Evolutionary conservation across 2,329 filamentous ascomycete species (phyloP), one percentile per base, ranked within the genome.

Genomic region (Capronia americana): DNA sequence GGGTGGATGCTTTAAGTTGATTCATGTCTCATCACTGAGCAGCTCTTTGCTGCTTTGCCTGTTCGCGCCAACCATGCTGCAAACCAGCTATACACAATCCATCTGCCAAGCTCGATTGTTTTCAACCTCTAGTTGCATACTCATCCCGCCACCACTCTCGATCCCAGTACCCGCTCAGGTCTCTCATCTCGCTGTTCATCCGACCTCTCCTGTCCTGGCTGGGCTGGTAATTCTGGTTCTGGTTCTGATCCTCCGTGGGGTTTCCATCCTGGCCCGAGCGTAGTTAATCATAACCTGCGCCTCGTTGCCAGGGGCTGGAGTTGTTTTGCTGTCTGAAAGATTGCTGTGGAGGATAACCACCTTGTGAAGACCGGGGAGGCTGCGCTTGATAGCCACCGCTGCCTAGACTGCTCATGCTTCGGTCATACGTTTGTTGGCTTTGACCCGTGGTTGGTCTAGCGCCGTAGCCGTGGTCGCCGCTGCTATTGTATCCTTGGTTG

Each of bases 231-330:
- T 56, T 48, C 41, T 66, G 57, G 44, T 55, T 54, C 38, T 48
- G 23, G 7, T 26, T 34, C 23, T 46, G 38, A 50, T 32, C 28
- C 26, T 30, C 57, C 3, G 41, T 44, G 44, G 12, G 11, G 20
- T 48, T 48, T 55, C 32, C 34, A 44, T 23, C 20, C 2, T 68
- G 64, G 66, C 66, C 71, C 68, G 68, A 69, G 69, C 66, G 70
- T 78, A 79, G 85, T 75, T 85, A 84, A 66, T 89, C 87, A 72
- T 89, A 89, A 53, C 87, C 87, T 34, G 87, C 87, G 51, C 87
- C 87, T 75, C 87, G 79, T 77, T 89, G 87, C 87, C 87, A 89
- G 61, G 87, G 86, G 77, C 85, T 88, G 44, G 66, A 34, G 74
- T 82, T 87, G 73, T 86, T 84, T 70, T 83, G 80, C 69, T 79